Evolutionary conservation across 1,139 yeast species (phyloP).

Genomic region (Groenewaldozyma auringiensis): DNA sequence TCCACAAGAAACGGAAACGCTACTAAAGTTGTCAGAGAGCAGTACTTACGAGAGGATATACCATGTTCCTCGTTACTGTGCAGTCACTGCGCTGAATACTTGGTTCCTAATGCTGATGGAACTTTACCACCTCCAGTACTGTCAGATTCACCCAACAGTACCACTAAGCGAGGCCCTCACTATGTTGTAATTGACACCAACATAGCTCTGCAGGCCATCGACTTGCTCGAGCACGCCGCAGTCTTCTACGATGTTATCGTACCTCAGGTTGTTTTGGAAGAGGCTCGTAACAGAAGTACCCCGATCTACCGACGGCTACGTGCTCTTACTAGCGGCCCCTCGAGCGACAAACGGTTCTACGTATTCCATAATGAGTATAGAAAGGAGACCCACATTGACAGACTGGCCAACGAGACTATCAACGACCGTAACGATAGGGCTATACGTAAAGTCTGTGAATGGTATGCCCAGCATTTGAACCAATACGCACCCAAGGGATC

Average conservation of each 20-base stretch:
- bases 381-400: constrained; percentile 56
- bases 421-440: constrained; percentile 93
- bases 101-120: constrained; percentile 37
- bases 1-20: constrained; percentile 81
- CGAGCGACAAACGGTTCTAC: constrained; percentile 72
- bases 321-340: constrained; percentile 53
- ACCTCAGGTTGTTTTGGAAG: constrained; percentile 92
- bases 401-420: constrained; percentile 62
- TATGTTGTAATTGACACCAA: constrained; percentile 85
- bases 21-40: constrained; percentile 86
- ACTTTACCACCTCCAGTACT: constrained; percentile 39
- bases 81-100: constrained; percentile 40
- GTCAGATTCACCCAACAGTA: constrained; percentile 43
- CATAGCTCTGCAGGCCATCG: constrained; percentile 82
- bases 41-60: constrained; percentile 83
- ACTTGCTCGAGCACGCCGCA: constrained; percentile 67
- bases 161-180: constrained; percentile 55
- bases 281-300: constrained; percentile 77
- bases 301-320: constrained; percentile 85
- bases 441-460: constrained; percentile 63
- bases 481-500: constrained; percentile 13
- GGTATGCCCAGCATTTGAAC: constrained; percentile 63
- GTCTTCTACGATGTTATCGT: constrained; percentile 84
- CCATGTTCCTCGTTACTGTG: constrained; percentile 82
- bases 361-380: constrained; percentile 92